Base-by-base conservation (phyloP, 768 basidiomycete species). In the Amanita pseudoporphyria region DNA sequence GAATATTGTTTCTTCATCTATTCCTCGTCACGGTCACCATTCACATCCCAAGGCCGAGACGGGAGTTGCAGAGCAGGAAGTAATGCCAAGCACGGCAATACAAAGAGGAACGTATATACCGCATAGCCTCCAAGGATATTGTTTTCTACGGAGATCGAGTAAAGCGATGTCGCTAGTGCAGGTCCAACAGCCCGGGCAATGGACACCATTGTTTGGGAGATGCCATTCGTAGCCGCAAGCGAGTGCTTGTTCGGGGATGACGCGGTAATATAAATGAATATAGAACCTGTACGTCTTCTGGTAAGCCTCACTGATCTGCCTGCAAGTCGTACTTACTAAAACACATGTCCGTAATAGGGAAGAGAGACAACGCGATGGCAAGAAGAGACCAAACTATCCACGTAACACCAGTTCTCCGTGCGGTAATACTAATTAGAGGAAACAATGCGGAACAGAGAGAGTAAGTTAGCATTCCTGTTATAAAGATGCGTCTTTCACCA, bases 141-240 rank as follows among this genome's bases (percentile, higher is more conserved):
- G 40, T 69, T 61, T 52, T 79, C 60, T 28, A 72, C 67, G 6
- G 78, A 80, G 45, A 71, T 56, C 0, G 80, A 73, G 51, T 76
- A 81, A 7, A 81, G 52, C 0, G 78, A 78, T 0, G 78, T 77
- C 4, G 73, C 62, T 44, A 73, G 54, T 3, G 69, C 70, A 1
- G 79, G 78, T 0, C 77, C 79, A 14, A 81, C 60, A 2, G 77
- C 77, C 19, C 78, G 66, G 4, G 75, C 67, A 16, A 72, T 59
- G 1, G 76, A 72, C 3, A 67, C 70, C 0, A 70, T 64, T 14
- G 72, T 79, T 56, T 81, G 79, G 2, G 72, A 67, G 18, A 81
- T 63, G 1, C 81, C 81, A 51, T 82, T 79, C 1, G 74, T 75
- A 5, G 78, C 73, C 6, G 79, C 80, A 4, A 82, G 66, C 0